These are phyloP conservation scores for Kluyveromyces marxianus DNA, from an alignment of 1,139 yeast species.

Conservation along the genomic window DNA sequence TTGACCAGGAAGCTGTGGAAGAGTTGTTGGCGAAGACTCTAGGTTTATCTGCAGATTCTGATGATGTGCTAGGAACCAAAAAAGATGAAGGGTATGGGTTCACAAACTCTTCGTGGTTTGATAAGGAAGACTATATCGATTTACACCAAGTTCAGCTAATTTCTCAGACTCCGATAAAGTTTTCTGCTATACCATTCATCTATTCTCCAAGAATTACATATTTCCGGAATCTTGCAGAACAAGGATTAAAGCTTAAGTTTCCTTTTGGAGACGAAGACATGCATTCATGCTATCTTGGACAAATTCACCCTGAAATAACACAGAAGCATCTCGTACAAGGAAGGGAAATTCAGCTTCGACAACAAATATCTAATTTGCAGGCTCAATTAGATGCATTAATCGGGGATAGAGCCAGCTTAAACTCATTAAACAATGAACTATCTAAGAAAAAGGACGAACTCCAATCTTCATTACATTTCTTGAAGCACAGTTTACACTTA, in stretches of 20 bases:
- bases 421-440: slow-evolving; percentile 6
- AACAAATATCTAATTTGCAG: slow-evolving; percentile 23
- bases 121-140: slow-evolving; percentile 70
- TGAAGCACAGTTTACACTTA: slow-evolving; percentile 34
- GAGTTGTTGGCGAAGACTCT: slow-evolving; percentile 35
- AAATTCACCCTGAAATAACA: slow-evolving; percentile 46
- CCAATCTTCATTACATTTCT: slow-evolving; percentile 23
- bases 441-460: slow-evolving; percentile 21
- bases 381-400: slow-evolving; percentile 7
- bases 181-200: slow-evolving; percentile 56
- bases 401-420: not conserved
- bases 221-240: slow-evolving; percentile 54
- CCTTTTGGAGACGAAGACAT: slow-evolving; percentile 65
- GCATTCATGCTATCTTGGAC: slow-evolving; percentile 60
- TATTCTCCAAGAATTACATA: slow-evolving; percentile 71
- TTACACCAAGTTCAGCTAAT: slow-evolving; percentile 47
- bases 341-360: slow-evolving; percentile 40
- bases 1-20: slow-evolving; percentile 51
- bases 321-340: slow-evolving; percentile 39
- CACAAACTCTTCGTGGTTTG: slow-evolving; percentile 59
- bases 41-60: slow-evolving; percentile 2
- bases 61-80: slow-evolving; percentile 1
- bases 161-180: slow-evolving; percentile 44
- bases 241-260: slow-evolving; percentile 42
- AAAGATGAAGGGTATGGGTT: slow-evolving; percentile 6